phyloP scores from a whole-genome alignment of 768 basidiomycete species.

The Porpolomopsis calyptriformis region DNA sequence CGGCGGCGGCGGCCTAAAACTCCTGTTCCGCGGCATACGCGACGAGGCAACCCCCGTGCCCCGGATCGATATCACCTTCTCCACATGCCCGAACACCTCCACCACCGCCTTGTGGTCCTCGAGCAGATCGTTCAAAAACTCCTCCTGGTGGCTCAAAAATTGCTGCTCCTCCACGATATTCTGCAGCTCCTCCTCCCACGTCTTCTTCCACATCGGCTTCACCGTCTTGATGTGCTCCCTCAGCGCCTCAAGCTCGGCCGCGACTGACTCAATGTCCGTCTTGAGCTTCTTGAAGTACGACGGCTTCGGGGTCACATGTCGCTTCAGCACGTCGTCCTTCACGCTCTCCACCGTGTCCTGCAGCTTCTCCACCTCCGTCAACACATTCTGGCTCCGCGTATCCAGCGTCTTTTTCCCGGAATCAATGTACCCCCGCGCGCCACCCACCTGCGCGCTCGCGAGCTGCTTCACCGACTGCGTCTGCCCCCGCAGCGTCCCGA shows the following conservation, averaged over 20 bases:
- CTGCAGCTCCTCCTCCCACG: conserved; percentile 93
- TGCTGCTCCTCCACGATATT: conserved; percentile 97
- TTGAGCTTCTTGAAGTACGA: conserved; percentile 58
- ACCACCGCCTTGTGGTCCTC: conserved; percentile 88
- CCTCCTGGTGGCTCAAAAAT: conserved; percentile 86
- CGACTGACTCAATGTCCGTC: conserved; percentile 57
- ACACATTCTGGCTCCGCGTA: conserved; percentile 71
- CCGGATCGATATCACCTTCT: conserved; percentile 73
- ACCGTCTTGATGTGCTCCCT: conserved; percentile 79
- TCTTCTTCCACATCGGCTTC: conserved; percentile 97
- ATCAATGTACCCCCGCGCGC: conserved; percentile 80
- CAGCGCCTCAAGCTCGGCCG: conserved; percentile 63
- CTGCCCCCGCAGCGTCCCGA: conserved; percentile 68
- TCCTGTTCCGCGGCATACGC: conserved; percentile 29
- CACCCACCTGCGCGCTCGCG: conserved; percentile 71
- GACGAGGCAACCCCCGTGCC: conserved; percentile 29
- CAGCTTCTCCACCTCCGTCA: conserved; percentile 89
- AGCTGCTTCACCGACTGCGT: conserved; percentile 83
- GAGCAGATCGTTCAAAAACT: conserved; percentile 75
- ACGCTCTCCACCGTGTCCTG: conserved; percentile 84
- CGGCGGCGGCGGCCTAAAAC: conserved; percentile 49
- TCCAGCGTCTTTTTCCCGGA: conserved; percentile 91
- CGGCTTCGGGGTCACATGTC: conserved; percentile 76
- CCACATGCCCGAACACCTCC: conserved; percentile 83
- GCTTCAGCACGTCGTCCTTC: conserved; percentile 84